phyloP scores from a whole-genome alignment of 768 basidiomycete genomes.

The Rubroboletus satanas region DNA sequence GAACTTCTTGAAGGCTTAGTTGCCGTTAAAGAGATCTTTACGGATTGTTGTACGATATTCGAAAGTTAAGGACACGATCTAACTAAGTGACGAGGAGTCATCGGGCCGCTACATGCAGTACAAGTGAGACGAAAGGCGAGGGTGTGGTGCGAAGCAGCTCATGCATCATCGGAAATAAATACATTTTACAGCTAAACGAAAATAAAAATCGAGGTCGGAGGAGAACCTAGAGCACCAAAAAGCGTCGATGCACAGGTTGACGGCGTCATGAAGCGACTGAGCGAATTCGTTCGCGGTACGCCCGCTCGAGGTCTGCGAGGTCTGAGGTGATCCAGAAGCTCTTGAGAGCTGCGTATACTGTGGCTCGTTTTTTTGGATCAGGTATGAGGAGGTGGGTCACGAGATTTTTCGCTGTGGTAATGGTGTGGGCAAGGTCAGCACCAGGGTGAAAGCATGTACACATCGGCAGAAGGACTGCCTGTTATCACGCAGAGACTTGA shows the following conservation, averaged over 20 bases:
- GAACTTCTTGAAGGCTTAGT: constrained; percentile 73
- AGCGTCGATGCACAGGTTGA: neutral
- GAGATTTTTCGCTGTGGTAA: constrained; percentile 46
- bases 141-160: neutral
- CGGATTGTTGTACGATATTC: constrained; percentile 3
- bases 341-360: constrained; percentile 56
- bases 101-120: neutral
- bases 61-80: neutral
- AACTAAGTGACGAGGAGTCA: neutral
- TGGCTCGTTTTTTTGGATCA: constrained; percentile 55
- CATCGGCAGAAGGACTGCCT: constrained; percentile 1
- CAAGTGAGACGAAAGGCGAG: constrained; percentile 1
- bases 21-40: neutral
- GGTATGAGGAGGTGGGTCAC: constrained; percentile 59
- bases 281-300: constrained; percentile 56
- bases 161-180: constrained; percentile 1
- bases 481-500: neutral
- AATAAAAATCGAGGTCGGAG: neutral
- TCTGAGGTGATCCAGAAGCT: constrained; percentile 68
- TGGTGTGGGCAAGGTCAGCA: constrained; percentile 4
- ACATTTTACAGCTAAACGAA: neutral
- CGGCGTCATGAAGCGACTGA: constrained; percentile 9
- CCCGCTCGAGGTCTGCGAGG: constrained; percentile 52
- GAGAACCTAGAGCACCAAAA: neutral
- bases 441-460: neutral